Evolutionary conservation across 2,329 filamentous ascomycete genomes (phyloP).

Genomic region (Gnomoniopsis sp.): DNA sequence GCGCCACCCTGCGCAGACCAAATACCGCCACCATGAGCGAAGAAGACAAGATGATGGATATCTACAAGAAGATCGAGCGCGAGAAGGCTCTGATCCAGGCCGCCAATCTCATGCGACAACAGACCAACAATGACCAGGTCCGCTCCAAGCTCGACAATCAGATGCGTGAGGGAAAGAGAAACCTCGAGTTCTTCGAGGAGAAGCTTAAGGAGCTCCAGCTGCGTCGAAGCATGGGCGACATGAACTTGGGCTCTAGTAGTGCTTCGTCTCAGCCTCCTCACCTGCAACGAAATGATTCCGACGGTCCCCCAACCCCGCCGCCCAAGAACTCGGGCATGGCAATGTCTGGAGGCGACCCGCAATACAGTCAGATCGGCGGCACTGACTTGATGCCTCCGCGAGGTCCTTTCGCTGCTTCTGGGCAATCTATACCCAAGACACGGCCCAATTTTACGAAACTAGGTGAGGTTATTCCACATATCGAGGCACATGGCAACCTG

Average conservation of each 20-base stretch:
- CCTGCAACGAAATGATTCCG: slow-evolving; percentile 41
- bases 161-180: slow-evolving; percentile 88
- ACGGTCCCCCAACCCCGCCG: slow-evolving; percentile 60
- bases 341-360: slow-evolving; percentile 21
- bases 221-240: slow-evolving; percentile 67
- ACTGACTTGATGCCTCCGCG: slow-evolving; percentile 76
- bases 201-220: slow-evolving; percentile 84
- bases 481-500: slow-evolving; percentile 12
- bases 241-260: slow-evolving; percentile 57
- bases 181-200: slow-evolving; percentile 94
- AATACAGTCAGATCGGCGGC: slow-evolving; percentile 57
- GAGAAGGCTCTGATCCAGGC: slow-evolving; percentile 94
- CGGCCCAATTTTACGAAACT: slow-evolving; percentile 94
- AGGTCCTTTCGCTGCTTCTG: slow-evolving; percentile 73
- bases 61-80: slow-evolving; percentile 95
- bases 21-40: slow-evolving; percentile 55
- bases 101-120: slow-evolving; percentile 90
- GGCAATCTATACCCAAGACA: slow-evolving; percentile 68
- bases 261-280: slow-evolving; percentile 36
- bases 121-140: slow-evolving; percentile 89
- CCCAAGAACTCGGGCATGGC: slow-evolving; percentile 60
- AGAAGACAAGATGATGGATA: slow-evolving; percentile 68
- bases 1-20: slow-evolving; percentile 19
- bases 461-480: slow-evolving; percentile 53
- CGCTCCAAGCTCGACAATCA: slow-evolving; percentile 88